Percentiles rank a stretch among this genome's conserved stretches.
Conservation (phyloP, 202 grass and related monocot species). For the Dendrocalamus latiflorus region DNA sequence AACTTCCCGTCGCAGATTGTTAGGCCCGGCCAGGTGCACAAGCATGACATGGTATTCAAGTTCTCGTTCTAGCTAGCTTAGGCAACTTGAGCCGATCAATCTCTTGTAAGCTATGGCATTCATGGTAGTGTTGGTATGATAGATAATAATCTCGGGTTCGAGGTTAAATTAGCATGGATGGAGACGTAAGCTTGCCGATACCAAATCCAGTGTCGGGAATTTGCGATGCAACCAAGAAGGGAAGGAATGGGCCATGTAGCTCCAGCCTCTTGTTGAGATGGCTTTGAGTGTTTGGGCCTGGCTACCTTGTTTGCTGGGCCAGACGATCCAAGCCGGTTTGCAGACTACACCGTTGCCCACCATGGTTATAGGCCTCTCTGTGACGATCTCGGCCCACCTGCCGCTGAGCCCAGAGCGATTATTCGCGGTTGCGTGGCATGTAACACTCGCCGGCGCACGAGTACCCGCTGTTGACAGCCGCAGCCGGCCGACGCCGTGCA, state of each 20-base stretch:
- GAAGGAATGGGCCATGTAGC: background rate
- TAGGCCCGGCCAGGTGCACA: conserved; percentile 42
- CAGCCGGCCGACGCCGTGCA: background rate
- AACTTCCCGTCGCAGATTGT: conserved; percentile 49
- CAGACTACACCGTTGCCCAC: background rate
- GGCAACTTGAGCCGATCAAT: background rate
- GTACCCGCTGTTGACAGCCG: background rate
- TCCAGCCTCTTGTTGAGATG: background rate
- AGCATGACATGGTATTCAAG: conserved; percentile 60
- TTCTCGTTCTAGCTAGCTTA: conserved; percentile 36
- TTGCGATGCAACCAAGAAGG: background rate
- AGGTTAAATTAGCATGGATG: too few relatives aligned
- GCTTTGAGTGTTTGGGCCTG: background rate
- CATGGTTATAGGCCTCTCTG: background rate
- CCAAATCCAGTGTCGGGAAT: too few relatives aligned
- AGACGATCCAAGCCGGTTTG: background rate
- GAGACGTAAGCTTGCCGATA: too few relatives aligned
- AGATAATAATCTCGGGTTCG: background rate
- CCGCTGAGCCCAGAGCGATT: background rate
- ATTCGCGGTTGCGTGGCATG: background rate
- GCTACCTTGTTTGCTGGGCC: background rate
- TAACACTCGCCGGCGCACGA: background rate
- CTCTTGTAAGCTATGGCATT: background rate
- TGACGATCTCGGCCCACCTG: too few relatives aligned
- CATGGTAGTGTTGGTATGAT: background rate